Evolutionary conservation across 441 rosid species (phyloP).

Genomic region (Breynia disticha): DNA sequence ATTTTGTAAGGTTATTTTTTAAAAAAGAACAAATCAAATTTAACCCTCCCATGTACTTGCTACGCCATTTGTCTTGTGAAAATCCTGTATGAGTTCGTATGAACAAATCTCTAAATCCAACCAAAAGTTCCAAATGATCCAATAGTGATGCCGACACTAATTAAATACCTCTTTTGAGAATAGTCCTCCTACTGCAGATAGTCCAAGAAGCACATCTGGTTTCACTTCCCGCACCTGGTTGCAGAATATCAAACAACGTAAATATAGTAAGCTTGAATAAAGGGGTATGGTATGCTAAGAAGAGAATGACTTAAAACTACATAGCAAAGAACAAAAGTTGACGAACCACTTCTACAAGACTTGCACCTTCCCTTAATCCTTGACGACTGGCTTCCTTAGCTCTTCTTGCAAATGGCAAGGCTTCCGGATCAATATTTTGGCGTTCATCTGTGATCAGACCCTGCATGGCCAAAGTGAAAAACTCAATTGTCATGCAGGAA

Average conservation of each 20-base stretch:
- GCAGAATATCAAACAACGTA: constrained; percentile 12
- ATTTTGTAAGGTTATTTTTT: constrained; percentile 3
- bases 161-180: constrained; percentile 82
- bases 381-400: constrained; percentile 77
- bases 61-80: background rate
- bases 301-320: background rate
- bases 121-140: background rate
- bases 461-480: constrained; percentile 24
- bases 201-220: constrained; percentile 98
- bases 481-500: background rate
- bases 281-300: background rate
- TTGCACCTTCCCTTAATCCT: constrained; percentile 86
- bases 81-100: background rate
- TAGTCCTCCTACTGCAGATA: constrained; percentile 98
- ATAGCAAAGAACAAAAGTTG: constrained; percentile 8
- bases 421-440: constrained; percentile 66
- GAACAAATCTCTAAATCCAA: background rate
- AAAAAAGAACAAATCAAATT: too few species aligned
- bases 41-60: too few species aligned
- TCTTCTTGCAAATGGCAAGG: constrained; percentile 79
- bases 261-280: background rate
- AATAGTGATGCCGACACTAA: constrained; percentile 7
- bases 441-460: constrained; percentile 93
- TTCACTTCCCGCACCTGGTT: constrained; percentile 84
- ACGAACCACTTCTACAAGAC: constrained; percentile 94